Base-by-base conservation (phyloP, 345 rosid species). In the Cardamine chenopodiifolia region DNA sequence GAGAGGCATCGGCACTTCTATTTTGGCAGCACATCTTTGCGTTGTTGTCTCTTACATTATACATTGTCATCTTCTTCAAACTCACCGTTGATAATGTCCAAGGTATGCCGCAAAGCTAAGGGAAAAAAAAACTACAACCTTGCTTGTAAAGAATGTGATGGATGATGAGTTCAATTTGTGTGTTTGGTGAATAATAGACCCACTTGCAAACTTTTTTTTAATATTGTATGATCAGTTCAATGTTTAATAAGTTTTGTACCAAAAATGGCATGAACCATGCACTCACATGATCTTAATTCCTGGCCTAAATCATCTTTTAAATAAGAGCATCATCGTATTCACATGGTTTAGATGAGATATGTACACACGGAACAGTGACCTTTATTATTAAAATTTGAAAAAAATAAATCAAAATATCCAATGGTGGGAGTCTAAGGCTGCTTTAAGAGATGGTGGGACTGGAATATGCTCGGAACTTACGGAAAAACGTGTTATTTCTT, bases 21-120 rank as follows among this genome's bases (percentile, higher is more conserved):
- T 95, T 95, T 83, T 95, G 99, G 99, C 97, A 95, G 73, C 96
- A 92, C 57, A 67, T 88, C 13, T 75, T 86, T 50, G 99, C 99
- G 1, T 82, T 95, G 7, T 77, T 90, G 69, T 87, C 99, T 47
- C 84, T 95, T 50, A 86, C 99, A 7, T 59, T 90, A 29, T 95
- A 87, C 58, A 80, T 92, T 26, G 76, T 87, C 39, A 44, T 90
- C 78, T 91, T 89, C 86, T 86, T 91, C 67, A 90, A 83, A 65
- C 72, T 94, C 47, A 83, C 88, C 6, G 68, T 49, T 65, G 79
- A 69, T 48, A 49, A n/a, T 35, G 52, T 53, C 62, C 62, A 71
- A 64, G 76, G 48, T 64, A 49, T 39, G 56, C 65, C 55, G 7
- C 40, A 48, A 45, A 12, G 8, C 19, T 2, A 15, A 17, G 6